Conservation (phyloP, 495 filamentous ascomycete species). For the Daldinia bambusicola region DNA sequence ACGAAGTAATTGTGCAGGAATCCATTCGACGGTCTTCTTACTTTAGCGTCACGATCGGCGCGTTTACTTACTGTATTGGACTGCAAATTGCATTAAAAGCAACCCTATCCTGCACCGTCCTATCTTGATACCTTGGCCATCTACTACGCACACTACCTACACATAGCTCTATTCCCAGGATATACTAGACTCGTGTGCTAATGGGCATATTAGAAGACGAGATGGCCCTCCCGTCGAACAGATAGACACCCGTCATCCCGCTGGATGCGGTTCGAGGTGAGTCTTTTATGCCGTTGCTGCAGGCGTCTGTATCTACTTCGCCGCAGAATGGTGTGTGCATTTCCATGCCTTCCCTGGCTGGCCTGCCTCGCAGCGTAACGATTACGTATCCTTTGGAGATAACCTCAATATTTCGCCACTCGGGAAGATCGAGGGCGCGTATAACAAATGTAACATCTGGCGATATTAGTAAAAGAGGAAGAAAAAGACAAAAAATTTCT, state of each 20-base stretch:
- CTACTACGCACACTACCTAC: slow-evolving; percentile 8
- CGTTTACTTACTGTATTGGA: slow-evolving; percentile 27
- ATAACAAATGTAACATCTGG: not conserved
- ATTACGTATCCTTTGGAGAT: slow-evolving; percentile 21
- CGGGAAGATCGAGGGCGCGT: not conserved
- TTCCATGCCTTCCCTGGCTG: not conserved
- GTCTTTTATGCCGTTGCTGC: slow-evolving; percentile 16
- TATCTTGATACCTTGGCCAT: slow-evolving; percentile 21
- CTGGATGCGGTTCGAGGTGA: slow-evolving; percentile 29
- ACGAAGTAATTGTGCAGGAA: slow-evolving; percentile 17
- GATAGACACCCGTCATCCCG: slow-evolving; percentile 8
- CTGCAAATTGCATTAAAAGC: slow-evolving; percentile 27
- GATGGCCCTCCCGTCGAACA: slow-evolving; percentile 9
- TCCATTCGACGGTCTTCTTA: slow-evolving; percentile 17
- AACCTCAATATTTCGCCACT: not conserved
- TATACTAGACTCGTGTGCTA: slow-evolving; percentile 28
- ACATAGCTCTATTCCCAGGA: slow-evolving; percentile 11
- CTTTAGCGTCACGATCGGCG: slow-evolving; percentile 31
- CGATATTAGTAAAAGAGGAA: too few species aligned
- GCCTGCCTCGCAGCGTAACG: slow-evolving; percentile 1
- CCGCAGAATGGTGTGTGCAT: not conserved
- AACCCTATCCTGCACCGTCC: slow-evolving; percentile 37
- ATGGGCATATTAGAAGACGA: slow-evolving; percentile 8
- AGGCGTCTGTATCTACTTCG: not conserved
- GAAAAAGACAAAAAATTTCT: not conserved